Evolutionary conservation across 208 protist genomes (phyloP), one percentile per base, ranked within the genome.

Genomic region (Strigomonas galati): DNA sequence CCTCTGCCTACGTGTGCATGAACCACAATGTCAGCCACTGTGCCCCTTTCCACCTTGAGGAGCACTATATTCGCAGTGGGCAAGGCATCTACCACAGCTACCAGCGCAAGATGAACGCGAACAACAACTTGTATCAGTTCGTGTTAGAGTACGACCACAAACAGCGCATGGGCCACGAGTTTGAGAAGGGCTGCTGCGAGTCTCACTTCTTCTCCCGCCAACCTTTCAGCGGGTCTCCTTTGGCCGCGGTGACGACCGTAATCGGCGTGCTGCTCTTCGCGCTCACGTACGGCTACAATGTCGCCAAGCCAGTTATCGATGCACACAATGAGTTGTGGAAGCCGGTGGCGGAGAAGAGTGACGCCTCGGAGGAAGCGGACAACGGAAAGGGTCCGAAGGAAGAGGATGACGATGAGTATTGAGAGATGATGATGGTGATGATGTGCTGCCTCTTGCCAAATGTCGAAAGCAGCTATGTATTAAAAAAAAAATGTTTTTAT

Each of bases 281-380:
- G 12, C 69, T 85, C 31, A 89, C 81, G 3, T 89, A 84, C 65
- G 66, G 55, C 28, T 93, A 86, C 65, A 56, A 83, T 70, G 56
- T 90, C 10, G 81, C 77, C 48, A 87, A 79, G 57, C 79, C 87
- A 0, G 77, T 93, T 5, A 26, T 88, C 57, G 79, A 85, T 32
- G 81, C 84, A 12, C 82, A 90, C 57, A 43, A 59, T n/a, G 62
- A 83, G 55, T 46, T 78, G 30, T 74, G 53, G 15, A 59, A 49
- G 15, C 59, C 63, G 2, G 35, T 67, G 6, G 72, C 67, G 37
- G 69, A 69, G 62, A 51, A 62, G 6, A 70, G 75, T 17, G 74
- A 84, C 35, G 55, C 32, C 19, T 60, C 59, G 27, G 46, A 65
- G 26, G 70, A 67, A n/a, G 73, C 70, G 23, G 52, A 37, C 35